Base-by-base conservation (phyloP, 2,329 filamentous ascomycete genomes). In the Trematosphaeria pertusa region DNA sequence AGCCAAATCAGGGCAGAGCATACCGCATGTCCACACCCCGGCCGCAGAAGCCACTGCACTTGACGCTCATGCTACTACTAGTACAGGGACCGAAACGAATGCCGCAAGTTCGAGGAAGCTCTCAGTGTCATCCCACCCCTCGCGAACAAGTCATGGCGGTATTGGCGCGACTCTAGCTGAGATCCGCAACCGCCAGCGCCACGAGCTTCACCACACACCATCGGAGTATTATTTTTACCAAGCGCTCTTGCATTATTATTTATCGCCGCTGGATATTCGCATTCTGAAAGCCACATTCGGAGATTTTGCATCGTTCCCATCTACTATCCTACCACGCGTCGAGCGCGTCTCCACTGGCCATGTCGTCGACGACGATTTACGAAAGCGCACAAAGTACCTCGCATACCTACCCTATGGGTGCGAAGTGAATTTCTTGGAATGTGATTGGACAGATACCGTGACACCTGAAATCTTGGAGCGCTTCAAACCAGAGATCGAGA, bases 401-500 rank as follows among this genome's bases (percentile, higher is more conserved):
- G 84, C 85, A 1, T 92, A 97, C 70, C 79, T 97, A 5, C 92
- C 92, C 0, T 86, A 88, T 39, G 92, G 92, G n/a, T 96, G 91
- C 68, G 87, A 96, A 56, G 89, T 97, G 32, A 91, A 82, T 56
- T 96, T 96, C 62, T 73, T 97, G 1, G 92, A 97, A 73, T 97
- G 92, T 65, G 91, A 97, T 69, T 97, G 92, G 92, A 91, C 89
- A 3, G 91, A 96, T 57, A 89, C 94, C 28, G 89, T 97, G 4
- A 81, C 85, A 3, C 79, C 85, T 1, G 87, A 89, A 39, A 81
- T 89, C 3, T 77, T 97, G n/a, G 85, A 85, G 30, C 80, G 81
- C 1, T 97, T 96, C 71, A 78, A 81, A n/a, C 74, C 78, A 0
- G 91, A 96, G 49, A 87, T 94, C 42, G 88, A 89, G 55, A 81